Conservation (phyloP, 2,329 filamentous ascomycete species). For the Pyricularia sp. region DNA sequence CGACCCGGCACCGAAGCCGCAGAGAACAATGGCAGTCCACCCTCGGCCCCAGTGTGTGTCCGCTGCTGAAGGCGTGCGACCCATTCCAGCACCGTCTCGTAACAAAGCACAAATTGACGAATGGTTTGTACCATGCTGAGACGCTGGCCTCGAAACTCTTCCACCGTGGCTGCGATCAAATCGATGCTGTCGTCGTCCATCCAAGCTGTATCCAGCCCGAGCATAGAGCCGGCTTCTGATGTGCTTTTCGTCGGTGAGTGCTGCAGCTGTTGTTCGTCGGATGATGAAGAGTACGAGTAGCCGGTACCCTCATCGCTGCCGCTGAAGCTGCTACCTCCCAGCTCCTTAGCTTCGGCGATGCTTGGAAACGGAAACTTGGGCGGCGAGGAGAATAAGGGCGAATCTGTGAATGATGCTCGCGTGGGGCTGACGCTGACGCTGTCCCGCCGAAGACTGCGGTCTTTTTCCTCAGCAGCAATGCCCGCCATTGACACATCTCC, state of each 20-base stretch:
- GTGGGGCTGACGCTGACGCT: conserved; percentile 6
- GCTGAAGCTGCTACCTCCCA: neutral
- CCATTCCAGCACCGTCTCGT: conserved; percentile 92
- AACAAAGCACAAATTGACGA: conserved; percentile 89
- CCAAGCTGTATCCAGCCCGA: conserved; percentile 47
- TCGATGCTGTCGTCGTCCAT: conserved; percentile 63
- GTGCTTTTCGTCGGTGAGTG: conserved; percentile 3
- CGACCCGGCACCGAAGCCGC: neutral
- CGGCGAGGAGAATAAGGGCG: neutral
- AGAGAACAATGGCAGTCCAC: neutral
- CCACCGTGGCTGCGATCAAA: conserved; percentile 76
- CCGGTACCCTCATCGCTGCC: conserved; percentile 2
- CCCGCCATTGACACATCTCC: conserved; percentile 38
- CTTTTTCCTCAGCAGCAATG: neutral
- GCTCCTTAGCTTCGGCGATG: neutral
- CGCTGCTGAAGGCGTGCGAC: conserved; percentile 41
- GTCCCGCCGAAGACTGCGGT: neutral
- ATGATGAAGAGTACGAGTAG: conserved; percentile 6
- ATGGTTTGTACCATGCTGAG: conserved; percentile 96
- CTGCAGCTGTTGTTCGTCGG: conserved; percentile 2
- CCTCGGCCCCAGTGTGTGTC: neutral
- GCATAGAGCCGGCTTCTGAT: conserved; percentile 7
- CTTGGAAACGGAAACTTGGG: neutral
- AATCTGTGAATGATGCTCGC: neutral
- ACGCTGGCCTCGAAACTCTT: conserved; percentile 80